A percentile compares a stretch with the other conserved stretches of the same genome.
Evolutionary conservation across 2,329 filamentous ascomycete genomes (phyloP).

Genomic region (Diaporthe nobilis): DNA sequence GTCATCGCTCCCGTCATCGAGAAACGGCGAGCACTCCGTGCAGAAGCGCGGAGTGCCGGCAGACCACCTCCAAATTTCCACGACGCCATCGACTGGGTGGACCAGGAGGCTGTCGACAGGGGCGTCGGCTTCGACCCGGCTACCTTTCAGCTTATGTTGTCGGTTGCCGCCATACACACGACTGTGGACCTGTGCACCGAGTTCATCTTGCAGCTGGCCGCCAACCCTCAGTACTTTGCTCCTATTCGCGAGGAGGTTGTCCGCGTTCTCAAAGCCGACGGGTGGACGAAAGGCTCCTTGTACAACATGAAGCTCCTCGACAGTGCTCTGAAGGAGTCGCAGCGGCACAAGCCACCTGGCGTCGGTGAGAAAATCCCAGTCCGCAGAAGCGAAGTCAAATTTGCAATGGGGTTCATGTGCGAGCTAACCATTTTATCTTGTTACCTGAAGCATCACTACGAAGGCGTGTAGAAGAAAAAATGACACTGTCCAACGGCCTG

Average conservation of each 20-base stretch:
- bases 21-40: not conserved
- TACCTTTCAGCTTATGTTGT: not conserved
- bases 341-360: not conserved
- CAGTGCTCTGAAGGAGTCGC: constrained; percentile 6
- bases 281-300: not conserved
- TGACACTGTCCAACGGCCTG: not conserved
- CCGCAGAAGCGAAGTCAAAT: not conserved
- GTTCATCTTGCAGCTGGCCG: constrained; percentile 1
- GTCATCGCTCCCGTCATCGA: not conserved
- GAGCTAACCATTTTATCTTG: not conserved
- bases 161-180: not conserved
- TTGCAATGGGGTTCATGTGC: not conserved
- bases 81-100: constrained; percentile 11
- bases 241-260: not conserved
- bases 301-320: constrained; percentile 7
- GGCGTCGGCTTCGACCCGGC: not conserved
- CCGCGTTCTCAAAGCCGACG: not conserved
- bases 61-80: not conserved
- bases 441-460: not conserved
- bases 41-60: not conserved
- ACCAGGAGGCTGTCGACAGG: not conserved
- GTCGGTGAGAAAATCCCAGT: not conserved
- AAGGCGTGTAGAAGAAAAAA: not conserved
- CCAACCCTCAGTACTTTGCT: not conserved
- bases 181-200: not conserved